These are phyloP conservation scores for Eremomyces bilateralis DNA, from an alignment of 495 filamentous ascomycete species.

Conservation along the genomic window DNA sequence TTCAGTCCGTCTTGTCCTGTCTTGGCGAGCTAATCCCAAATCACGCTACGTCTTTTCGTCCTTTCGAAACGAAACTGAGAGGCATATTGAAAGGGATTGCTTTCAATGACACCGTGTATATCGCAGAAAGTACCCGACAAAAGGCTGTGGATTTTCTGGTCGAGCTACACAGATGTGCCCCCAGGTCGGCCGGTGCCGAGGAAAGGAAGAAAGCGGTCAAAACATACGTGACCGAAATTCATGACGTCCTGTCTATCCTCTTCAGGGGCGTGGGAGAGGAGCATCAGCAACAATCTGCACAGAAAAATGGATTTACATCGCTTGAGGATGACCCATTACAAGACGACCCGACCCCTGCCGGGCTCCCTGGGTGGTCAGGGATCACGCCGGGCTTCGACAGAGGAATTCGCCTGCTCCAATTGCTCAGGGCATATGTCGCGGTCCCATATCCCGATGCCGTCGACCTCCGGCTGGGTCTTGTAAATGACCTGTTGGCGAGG, in stretches of 20 bases:
- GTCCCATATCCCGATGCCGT: conserved; percentile 37
- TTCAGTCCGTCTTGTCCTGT: not conserved
- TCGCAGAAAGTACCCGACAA: conserved; percentile 13
- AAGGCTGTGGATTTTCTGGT: conserved; percentile 38
- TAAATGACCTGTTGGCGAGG: conserved; percentile 43
- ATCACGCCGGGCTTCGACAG: conserved; percentile 48
- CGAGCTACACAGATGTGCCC: conserved; percentile 48
- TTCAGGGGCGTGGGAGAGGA: conserved; percentile 59
- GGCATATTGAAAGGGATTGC: conserved; percentile 2
- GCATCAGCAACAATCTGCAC: too few species aligned
- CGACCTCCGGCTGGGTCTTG: conserved; percentile 35
- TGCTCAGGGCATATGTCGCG: conserved; percentile 33
- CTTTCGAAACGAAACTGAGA: not conserved
- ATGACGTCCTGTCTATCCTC: conserved; percentile 46
- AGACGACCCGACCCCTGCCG: conserved; percentile 21
- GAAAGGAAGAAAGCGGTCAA: conserved; percentile 51
- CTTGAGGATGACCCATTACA: conserved; percentile 23
- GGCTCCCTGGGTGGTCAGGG: conserved; percentile 47
- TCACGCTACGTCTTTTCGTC: not conserved
- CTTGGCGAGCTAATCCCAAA: not conserved
- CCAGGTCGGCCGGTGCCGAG: conserved; percentile 46
- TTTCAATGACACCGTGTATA: conserved; percentile 5
- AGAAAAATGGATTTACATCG: too few species aligned
- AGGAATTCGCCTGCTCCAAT: conserved; percentile 33
- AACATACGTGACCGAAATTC: conserved; percentile 33